Percentiles rank a stretch among this genome's conserved stretches.
Evolutionary conservation across 2,329 filamentous ascomycete species (phyloP).

Genomic region (Pseudogymnoascus sp.): DNA sequence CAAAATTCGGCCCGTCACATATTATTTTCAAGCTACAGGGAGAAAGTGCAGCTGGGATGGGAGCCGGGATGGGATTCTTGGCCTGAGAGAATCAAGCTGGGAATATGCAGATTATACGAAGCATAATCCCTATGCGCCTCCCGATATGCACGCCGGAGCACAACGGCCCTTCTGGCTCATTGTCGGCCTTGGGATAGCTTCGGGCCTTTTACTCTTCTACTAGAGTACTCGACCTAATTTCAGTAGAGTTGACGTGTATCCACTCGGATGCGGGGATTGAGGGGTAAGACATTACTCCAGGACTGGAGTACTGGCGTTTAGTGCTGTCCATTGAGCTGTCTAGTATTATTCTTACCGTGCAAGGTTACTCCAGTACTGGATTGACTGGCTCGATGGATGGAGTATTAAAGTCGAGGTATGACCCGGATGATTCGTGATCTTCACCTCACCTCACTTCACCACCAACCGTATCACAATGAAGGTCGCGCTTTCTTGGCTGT

Average conservation of each 20-base stretch:
- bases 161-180: not conserved
- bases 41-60: not conserved
- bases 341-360: not conserved
- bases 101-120: not conserved
- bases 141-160: not conserved
- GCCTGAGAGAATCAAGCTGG: not conserved
- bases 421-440: not conserved
- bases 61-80: not conserved
- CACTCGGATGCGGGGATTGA: slow-evolving; percentile 4
- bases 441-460: slow-evolving; percentile 1
- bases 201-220: slow-evolving; percentile 1
- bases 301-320: not conserved
- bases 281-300: not conserved
- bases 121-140: not conserved
- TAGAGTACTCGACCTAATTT: not conserved
- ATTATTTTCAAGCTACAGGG: slow-evolving; percentile 21
- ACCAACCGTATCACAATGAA: slow-evolving; percentile 13
- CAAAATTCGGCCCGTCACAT: not conserved
- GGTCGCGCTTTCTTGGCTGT: slow-evolving; percentile 14
- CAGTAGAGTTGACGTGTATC: slow-evolving; percentile 3
- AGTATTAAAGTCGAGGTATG: slow-evolving; percentile 4
- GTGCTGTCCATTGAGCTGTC: not conserved
- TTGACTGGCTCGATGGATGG: not conserved
- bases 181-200: not conserved
- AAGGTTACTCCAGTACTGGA: not conserved